Base-by-base conservation (phyloP, 2,329 filamentous ascomycete genomes). In the Tolypocladium tundrense region DNA sequence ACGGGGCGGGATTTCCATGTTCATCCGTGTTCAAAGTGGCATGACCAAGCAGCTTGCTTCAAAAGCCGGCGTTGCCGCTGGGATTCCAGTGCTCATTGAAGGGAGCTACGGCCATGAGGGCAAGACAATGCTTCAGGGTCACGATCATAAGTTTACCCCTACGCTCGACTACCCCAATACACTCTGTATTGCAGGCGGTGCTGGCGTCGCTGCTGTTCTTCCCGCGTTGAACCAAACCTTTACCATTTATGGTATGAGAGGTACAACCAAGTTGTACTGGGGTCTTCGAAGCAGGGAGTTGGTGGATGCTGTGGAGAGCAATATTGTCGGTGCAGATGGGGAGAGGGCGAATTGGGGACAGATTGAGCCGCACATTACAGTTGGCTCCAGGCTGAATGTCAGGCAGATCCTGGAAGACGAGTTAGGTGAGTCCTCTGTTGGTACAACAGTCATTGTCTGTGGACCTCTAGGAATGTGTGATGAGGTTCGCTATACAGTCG, bases 261-360 rank as follows among this genome's bases (percentile, higher is more conserved):
- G 69, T 0, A 62, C 59, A 0, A 66, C 64, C 19, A 71, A 67
- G 58, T 53, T 70, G 0, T 70, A 62, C 58, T 71, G 69, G 69
- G 68, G 68, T 1, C 60, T 64, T 4, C 66, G 65, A 14, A 63
- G 58, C 1, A 60, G 55, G 37, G 63, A 62, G 1, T 57, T 71
- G 9, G 67, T 70, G 1, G 59, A 67, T 14, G 61, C 62, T 10
- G 60, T 70, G 14, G 63, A 66, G 57, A 40, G 57, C 37, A 66
- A 68, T 61, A 57, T 68, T 33, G 55, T 61, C 14, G 61, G 59
- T 9, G 56, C 53, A 11, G 50, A 53, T 1, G 57, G 58, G 2
- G 54, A 54, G 16, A 55, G 57, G 13, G 43, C 58, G 3, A 59
- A 54, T 27, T 69, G 68, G 68, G 67, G 64, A 4, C 62, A 64